Evolutionary conservation across 2,329 filamentous ascomycete species (phyloP), one percentile per base, ranked within the genome.

Genomic region (Botryotinia globosa): DNA sequence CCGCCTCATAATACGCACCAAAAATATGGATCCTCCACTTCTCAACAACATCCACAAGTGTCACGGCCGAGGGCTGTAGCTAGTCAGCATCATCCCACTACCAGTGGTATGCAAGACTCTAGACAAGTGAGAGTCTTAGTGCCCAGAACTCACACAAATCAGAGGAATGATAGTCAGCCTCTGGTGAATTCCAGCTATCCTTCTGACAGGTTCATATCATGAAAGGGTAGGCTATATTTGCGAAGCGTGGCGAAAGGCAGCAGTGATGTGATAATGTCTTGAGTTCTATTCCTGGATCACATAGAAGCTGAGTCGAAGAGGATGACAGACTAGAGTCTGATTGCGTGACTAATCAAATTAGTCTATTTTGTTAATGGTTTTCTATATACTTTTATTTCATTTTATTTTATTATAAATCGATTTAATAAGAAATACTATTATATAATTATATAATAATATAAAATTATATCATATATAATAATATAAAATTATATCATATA

Each of bases 21-120:
- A 25, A 5, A 34, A 9, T 3, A 34, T 4, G 14, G 5, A n/a
- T 22, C 20, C 3, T 37, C 20, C 10, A 39, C 12, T 4, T n/a
- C 22, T n/a, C 22, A 9, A 18, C 12, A 37, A 1, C 1, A 4
- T 2, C 12, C 14, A 16, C 32, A n/a, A 25, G 3, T 6, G 1
- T 4, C 5, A 39, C 16, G 12, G 22, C 12, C 3, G 12, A 16
- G 25, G 22, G 2, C 12, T 61, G 51, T 29, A 18, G n/a, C 25
- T 14, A 1, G 3, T 54, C 5, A 29, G 14, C 0, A 54, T 54
- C n/a, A 4, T n/a, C 25, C 25, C 48, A 51, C 12, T 7, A 1
- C 48, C 25, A 7, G 2, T 14, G 25, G 18, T 54, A 1, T 7
- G n/a, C 51, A 18, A 18, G 3, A 29, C 5, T 54, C 51, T 54